phyloP scores from a whole-genome alignment of 2,329 filamentous ascomycete species.

The Diaporthe nobilis region DNA sequence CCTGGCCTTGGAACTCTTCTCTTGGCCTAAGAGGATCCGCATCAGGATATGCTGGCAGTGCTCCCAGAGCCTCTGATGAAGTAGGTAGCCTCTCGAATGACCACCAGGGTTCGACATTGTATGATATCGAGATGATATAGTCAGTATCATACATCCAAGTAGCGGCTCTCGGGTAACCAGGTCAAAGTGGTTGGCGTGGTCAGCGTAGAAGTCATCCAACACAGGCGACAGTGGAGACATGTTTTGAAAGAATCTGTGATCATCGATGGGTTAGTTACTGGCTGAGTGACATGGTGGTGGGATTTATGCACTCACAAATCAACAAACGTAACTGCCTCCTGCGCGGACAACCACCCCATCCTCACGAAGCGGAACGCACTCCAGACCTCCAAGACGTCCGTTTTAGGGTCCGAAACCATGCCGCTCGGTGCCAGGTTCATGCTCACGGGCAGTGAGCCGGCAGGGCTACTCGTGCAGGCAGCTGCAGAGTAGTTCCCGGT shows the following conservation, averaged over 20 bases:
- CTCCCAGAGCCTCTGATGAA: neutral
- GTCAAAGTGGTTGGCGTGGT: conserved; percentile 6
- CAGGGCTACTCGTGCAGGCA: neutral
- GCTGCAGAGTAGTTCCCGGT: neutral
- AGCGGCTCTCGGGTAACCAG: conserved; percentile 6
- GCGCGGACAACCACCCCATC: conserved; percentile 1
- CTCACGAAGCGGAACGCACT: conserved; percentile 1
- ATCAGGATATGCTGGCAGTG: conserved; percentile 6
- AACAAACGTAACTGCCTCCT: neutral
- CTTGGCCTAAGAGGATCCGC: neutral
- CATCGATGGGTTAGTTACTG: neutral
- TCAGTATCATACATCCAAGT: conserved; percentile 6
- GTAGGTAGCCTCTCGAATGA: neutral
- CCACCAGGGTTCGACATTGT: neutral
- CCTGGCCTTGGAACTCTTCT: neutral
- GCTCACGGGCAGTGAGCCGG: neutral
- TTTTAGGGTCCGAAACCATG: neutral
- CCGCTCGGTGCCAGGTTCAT: neutral
- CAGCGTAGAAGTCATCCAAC: conserved; percentile 1
- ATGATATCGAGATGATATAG: neutral
- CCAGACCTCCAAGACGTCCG: conserved; percentile 1
- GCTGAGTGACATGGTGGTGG: neutral
- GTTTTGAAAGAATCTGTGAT: neutral
- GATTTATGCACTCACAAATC: neutral
- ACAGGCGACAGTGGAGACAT: neutral